Evolutionary conservation across 1,284 basidiomycete species (phyloP).

Genomic region (Ganoderma leucocontextum): DNA sequence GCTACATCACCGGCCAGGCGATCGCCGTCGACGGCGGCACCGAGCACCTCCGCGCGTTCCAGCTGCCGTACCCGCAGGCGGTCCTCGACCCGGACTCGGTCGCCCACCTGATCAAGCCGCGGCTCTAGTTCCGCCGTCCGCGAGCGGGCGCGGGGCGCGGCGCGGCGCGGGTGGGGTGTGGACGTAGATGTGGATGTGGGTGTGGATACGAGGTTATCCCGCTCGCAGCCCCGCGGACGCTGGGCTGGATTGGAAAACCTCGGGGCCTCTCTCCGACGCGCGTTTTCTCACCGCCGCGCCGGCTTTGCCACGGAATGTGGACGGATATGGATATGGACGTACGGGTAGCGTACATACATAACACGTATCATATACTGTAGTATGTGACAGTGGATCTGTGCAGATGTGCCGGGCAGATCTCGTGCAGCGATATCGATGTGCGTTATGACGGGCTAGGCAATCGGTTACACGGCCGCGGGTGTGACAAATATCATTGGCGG

Average conservation of each 20-base stretch:
- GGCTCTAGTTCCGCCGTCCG: slow-evolving; percentile 38
- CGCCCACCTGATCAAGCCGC: slow-evolving; percentile 50
- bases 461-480: slow-evolving; percentile 14
- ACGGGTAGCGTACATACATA: slow-evolving; percentile 13
- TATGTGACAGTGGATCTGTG: slow-evolving; percentile 1
- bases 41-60: slow-evolving; percentile 59
- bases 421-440: slow-evolving; percentile 17
- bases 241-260: neutral
- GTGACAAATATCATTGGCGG: slow-evolving; percentile 6
- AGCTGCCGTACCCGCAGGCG: slow-evolving; percentile 71
- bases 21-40: slow-evolving; percentile 73
- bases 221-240: neutral
- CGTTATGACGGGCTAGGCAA: slow-evolving; percentile 16
- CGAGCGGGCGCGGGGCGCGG: neutral
- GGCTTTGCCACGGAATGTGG: slow-evolving; percentile 22
- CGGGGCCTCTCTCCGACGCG: neutral
- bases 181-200: neutral
- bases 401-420: slow-evolving; percentile 7
- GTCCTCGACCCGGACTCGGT: slow-evolving; percentile 66
- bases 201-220: slow-evolving; percentile 20
- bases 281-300: slow-evolving; percentile 14
- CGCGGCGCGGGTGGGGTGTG: neutral
- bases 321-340: slow-evolving; percentile 17
- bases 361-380: too few relatives aligned
- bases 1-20: slow-evolving; percentile 81